Percentiles rank a stretch among this genome's conserved stretches.
Evolutionary conservation across 1,284 basidiomycete genomes (phyloP).

Genomic region (Pseudozyma flocculosa): DNA sequence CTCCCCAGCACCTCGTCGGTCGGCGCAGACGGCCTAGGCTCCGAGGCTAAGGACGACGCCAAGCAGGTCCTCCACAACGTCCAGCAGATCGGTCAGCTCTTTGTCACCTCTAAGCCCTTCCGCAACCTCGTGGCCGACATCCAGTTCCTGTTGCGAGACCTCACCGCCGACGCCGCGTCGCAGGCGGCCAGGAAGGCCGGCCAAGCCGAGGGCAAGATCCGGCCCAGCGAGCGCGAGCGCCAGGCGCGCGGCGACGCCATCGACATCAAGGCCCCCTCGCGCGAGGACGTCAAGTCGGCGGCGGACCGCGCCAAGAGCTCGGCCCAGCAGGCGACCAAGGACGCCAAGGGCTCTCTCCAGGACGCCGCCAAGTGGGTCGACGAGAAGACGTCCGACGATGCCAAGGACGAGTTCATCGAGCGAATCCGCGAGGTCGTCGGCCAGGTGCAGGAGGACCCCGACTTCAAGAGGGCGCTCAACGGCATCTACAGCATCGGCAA

Average conservation of each 20-base stretch:
- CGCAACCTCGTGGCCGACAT: constrained; percentile 60
- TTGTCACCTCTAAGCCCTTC: constrained; percentile 60
- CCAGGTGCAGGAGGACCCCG: constrained; percentile 54
- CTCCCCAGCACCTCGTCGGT: constrained; percentile 21
- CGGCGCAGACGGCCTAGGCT: constrained; percentile 55
- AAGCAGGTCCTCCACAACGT: constrained; percentile 58
- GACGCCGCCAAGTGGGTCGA: constrained; percentile 58
- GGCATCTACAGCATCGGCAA: constrained; percentile 60
- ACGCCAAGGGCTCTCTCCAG: constrained; percentile 49
- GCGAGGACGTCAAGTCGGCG: constrained; percentile 57
- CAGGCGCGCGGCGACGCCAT: constrained; percentile 49
- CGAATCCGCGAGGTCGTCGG: constrained; percentile 58
- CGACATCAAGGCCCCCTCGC: constrained; percentile 43
- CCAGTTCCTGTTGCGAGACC: constrained; percentile 59
- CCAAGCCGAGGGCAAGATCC: constrained; percentile 48
- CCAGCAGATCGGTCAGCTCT: constrained; percentile 59
- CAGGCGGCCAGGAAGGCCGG: constrained; percentile 43
- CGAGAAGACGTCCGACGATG: constrained; percentile 61
- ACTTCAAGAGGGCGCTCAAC: constrained; percentile 60
- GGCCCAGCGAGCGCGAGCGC: constrained; percentile 42
- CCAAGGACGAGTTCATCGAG: constrained; percentile 60
- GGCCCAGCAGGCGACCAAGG: constrained; percentile 58
- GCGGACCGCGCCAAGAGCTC: constrained; percentile 56
- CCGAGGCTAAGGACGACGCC: constrained; percentile 54
- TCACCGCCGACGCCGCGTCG: constrained; percentile 60